Percentiles rank a stretch among this genome's conserved stretches.
Conservation (phyloP, 2,329 filamentous ascomycete genomes). For the Atkinsonella texensis region DNA sequence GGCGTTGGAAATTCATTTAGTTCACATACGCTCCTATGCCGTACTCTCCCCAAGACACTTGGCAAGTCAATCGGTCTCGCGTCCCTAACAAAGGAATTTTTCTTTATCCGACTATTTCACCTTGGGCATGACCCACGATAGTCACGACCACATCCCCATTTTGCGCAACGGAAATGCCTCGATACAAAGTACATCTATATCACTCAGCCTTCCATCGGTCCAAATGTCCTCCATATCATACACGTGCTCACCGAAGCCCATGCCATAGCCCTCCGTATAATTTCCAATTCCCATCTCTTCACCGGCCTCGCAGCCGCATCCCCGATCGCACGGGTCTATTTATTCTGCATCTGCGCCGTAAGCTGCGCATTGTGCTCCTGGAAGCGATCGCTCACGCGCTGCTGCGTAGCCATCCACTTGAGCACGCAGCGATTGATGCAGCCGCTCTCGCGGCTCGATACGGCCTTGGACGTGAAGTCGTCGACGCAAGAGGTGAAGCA, state of each 20-base stretch:
- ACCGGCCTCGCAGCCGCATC: no score
- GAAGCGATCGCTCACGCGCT: conserved; percentile 86
- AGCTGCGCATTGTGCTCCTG: conserved; percentile 55
- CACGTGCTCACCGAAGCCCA: background rate
- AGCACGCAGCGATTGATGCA: conserved; percentile 92
- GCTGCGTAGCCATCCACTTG: conserved; percentile 87
- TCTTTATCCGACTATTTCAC: no score
- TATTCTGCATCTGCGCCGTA: conserved; percentile 37
- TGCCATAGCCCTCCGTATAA: no score
- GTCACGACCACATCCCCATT: no score
- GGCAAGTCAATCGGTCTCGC: background rate
- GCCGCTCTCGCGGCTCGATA: conserved; percentile 76
- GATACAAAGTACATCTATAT: no score
- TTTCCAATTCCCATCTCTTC: no score
- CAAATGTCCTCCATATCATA: conserved; percentile 3
- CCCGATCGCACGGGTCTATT: conserved; percentile 17
- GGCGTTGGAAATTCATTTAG: background rate
- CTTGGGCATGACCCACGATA: no score
- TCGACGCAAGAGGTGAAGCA: conserved; percentile 97
- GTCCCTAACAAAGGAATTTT: no score
- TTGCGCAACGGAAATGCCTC: no score
- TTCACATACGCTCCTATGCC: background rate
- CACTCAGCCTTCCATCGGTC: no score
- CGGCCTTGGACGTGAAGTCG: conserved; percentile 95
- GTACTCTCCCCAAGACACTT: background rate